A percentile compares a stretch with the other conserved stretches of the same genome.
Evolutionary conservation across 2,329 filamentous ascomycete genomes (phyloP).

Genomic region (Ceratocystis papillata): DNA sequence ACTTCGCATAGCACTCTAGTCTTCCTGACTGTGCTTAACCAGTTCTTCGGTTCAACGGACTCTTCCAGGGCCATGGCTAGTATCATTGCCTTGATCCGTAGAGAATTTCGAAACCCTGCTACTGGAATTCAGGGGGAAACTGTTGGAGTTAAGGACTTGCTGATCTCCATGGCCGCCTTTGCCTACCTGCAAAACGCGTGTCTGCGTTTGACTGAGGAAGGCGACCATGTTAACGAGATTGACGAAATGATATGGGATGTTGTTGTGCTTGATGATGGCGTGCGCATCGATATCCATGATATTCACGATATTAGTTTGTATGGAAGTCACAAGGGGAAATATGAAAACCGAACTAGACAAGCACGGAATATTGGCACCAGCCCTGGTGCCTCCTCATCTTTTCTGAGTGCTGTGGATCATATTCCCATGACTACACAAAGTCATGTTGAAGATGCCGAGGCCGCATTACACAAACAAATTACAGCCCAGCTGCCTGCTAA

Average conservation of each 20-base stretch:
- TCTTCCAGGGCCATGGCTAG: constrained; percentile 56
- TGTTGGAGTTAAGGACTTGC: constrained; percentile 50
- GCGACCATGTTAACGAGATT: constrained; percentile 37
- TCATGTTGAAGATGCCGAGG: constrained; percentile 26
- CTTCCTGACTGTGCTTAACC: constrained; percentile 49
- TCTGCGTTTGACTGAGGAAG: constrained; percentile 41
- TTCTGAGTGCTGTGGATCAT: neutral
- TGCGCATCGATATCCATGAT: constrained; percentile 42
- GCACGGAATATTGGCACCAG: neutral
- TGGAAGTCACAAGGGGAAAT: constrained; percentile 27
- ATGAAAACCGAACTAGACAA: neutral
- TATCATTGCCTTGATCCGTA: constrained; percentile 52
- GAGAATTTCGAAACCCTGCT: constrained; percentile 53
- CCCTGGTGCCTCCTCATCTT: neutral
- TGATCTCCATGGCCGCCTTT: constrained; percentile 49
- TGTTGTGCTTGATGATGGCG: constrained; percentile 49
- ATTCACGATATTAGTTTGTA: constrained; percentile 33
- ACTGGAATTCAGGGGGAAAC: constrained; percentile 49
- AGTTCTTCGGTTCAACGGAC: constrained; percentile 58
- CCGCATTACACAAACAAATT: constrained; percentile 43
- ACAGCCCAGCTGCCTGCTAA: constrained; percentile 44
- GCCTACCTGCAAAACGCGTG: constrained; percentile 52
- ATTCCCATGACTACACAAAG: constrained; percentile 17
- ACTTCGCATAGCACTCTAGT: constrained; percentile 48
- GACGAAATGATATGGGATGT: constrained; percentile 57